These are phyloP conservation scores for Penicillium fimorum DNA, from an alignment of 495 filamentous ascomycete genomes.

Conservation along the genomic window DNA sequence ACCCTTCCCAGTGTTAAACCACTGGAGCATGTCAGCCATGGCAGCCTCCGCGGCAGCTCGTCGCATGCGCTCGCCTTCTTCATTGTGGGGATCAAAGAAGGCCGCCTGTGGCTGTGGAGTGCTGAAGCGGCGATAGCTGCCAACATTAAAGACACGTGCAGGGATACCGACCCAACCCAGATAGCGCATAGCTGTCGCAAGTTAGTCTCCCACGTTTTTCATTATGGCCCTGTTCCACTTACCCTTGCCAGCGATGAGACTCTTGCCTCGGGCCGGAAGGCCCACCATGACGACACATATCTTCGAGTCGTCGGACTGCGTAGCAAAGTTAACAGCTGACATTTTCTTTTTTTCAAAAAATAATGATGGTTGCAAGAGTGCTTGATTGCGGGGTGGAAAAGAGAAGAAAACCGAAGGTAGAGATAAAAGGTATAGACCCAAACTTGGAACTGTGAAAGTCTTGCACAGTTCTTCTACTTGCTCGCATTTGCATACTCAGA, in stretches of 20 bases:
- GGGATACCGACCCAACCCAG: conserved; percentile 93
- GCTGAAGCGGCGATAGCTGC: conserved; percentile 82
- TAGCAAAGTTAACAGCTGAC: conserved; percentile 15
- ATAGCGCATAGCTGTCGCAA: conserved; percentile 77
- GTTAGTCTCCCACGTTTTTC: conserved; percentile 3
- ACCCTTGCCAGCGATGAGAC: conserved; percentile 97
- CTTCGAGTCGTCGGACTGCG: conserved; percentile 88
- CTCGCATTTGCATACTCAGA: neutral
- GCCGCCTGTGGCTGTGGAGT: conserved; percentile 83
- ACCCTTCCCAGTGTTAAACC: conserved; percentile 72
- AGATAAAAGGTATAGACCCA: conserved; percentile 1
- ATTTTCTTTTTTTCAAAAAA: conserved; percentile 3
- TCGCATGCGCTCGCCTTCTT: conserved; percentile 85
- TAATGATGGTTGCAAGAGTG: neutral
- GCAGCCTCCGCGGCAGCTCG: conserved; percentile 86
- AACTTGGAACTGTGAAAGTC: neutral
- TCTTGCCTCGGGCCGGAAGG: conserved; percentile 91
- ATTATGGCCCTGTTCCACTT: conserved; percentile 21
- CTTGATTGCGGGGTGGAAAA: neutral
- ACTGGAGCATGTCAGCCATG: conserved; percentile 84
- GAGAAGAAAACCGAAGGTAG: conserved; percentile 1
- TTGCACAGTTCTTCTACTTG: neutral
- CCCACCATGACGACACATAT: conserved; percentile 99
- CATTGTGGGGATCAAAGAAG: conserved; percentile 89
- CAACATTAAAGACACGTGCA: conserved; percentile 94